These are phyloP conservation scores for Escovopsis sp. DNA, from an alignment of 2,329 filamentous ascomycete genomes.

Conservation along the genomic window DNA sequence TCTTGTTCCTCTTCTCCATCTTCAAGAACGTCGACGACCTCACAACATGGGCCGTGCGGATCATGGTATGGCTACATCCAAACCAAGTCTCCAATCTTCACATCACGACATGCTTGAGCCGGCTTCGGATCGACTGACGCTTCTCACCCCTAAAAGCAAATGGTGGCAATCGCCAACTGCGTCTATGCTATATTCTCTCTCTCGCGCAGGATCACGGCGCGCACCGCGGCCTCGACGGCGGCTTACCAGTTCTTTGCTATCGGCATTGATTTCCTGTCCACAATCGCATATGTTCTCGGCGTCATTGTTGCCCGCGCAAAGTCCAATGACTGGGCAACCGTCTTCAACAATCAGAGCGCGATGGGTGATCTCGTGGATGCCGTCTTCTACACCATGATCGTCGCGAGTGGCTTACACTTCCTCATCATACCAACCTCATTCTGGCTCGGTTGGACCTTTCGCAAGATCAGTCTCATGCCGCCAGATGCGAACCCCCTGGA, in stretches of 20 bases:
- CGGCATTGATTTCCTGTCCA: slow-evolving; percentile 48
- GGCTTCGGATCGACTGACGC: slow-evolving; percentile 3
- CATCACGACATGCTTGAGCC: too few relatives aligned
- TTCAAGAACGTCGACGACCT: slow-evolving; percentile 51
- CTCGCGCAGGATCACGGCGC: slow-evolving; percentile 49
- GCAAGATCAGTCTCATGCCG: slow-evolving; percentile 65
- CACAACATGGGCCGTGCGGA: slow-evolving; percentile 61
- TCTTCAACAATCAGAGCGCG: slow-evolving; percentile 43
- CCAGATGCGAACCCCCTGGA: slow-evolving; percentile 95
- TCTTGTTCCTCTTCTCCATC: slow-evolving; percentile 64
- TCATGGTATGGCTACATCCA: slow-evolving; percentile 43
- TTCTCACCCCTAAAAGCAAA: slow-evolving; percentile 39
- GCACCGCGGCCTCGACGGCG: slow-evolving; percentile 65
- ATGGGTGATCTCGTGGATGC: slow-evolving; percentile 47
- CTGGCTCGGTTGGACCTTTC: slow-evolving; percentile 67
- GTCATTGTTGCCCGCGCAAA: slow-evolving; percentile 31
- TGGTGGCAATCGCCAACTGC: slow-evolving; percentile 56
- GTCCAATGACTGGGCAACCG: slow-evolving; percentile 46
- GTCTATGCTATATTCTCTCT: slow-evolving; percentile 74
- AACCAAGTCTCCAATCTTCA: background rate
- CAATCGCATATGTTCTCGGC: slow-evolving; percentile 43
- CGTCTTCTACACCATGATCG: slow-evolving; percentile 53
- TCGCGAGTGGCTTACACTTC: slow-evolving; percentile 52
- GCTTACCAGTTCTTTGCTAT: slow-evolving; percentile 81
- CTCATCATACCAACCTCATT: slow-evolving; percentile 55